Percentiles rank a stretch among this genome's conserved stretches.
phyloP scores from a whole-genome alignment of 306 rosid species.

The Citrullus colocynthis region DNA sequence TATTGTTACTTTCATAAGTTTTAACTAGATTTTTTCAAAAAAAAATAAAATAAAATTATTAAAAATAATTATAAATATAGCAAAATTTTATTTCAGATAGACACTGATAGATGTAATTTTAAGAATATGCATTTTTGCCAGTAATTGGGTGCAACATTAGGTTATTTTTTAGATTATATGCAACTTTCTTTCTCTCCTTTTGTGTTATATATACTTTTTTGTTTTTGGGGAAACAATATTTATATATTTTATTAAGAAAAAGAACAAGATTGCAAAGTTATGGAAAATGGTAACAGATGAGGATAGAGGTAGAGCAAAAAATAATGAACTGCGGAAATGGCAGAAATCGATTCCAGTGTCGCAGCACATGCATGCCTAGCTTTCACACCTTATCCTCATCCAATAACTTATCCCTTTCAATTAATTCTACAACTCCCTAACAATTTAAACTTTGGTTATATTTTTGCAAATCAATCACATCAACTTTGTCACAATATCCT shows the following conservation, averaged over 20 bases:
- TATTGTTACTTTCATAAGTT: no score
- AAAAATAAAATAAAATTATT: no score
- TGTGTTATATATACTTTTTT: no score
- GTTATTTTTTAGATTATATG: no score
- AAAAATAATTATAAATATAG: no score
- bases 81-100: no score
- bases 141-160: no score
- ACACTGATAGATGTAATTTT: no score
- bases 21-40: no score
- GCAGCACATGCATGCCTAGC: neutral
- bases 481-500: neutral
- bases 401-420: neutral
- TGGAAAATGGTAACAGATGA: neutral
- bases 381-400: neutral
- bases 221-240: neutral
- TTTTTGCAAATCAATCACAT: neutral
- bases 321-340: neutral
- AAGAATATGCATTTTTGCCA: no score
- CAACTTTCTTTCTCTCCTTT: no score
- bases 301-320: neutral
- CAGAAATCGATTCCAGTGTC: no score
- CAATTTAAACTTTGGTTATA: neutral
- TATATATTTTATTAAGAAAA: neutral
- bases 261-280: neutral
- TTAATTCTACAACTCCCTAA: neutral